Percentiles rank a stretch among this genome's conserved stretches.
These are phyloP conservation scores for Spiraea crenata DNA, from an alignment of 331 rosid species.

Conservation along the genomic window DNA sequence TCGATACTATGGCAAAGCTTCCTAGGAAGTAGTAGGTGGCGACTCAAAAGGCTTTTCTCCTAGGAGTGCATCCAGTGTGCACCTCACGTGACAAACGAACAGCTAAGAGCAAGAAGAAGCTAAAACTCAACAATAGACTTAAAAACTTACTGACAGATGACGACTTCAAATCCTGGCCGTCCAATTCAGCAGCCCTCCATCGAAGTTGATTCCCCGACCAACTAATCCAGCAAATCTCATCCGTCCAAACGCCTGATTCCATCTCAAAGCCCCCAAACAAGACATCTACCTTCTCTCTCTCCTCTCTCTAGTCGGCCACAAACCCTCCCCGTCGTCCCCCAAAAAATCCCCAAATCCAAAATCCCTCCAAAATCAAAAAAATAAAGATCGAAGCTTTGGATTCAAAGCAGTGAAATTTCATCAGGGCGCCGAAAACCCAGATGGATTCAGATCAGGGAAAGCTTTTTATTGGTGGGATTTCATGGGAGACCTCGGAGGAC, in stretches of 20 bases:
- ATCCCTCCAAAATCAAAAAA: background rate
- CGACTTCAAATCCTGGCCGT: conserved; percentile 20
- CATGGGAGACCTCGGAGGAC: conserved; percentile 92
- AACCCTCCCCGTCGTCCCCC: conserved; percentile 31
- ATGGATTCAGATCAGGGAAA: conserved; percentile 99
- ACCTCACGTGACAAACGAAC: conserved; percentile 15
- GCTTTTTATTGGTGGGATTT: conserved; percentile 93
- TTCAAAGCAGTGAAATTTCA: too few species aligned
- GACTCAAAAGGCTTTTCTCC: too few species aligned
- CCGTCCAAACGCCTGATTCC: conserved; percentile 33
- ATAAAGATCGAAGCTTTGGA: conserved; percentile 4
- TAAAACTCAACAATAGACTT: too few species aligned
- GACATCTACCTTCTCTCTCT: background rate
- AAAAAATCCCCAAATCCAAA: conserved; percentile 11
- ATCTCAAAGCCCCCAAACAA: conserved; percentile 6
- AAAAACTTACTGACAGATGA: background rate
- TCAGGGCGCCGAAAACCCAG: conserved; percentile 10
- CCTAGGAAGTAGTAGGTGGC: too few species aligned
- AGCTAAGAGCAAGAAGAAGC: background rate
- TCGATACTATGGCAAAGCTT: too few species aligned
- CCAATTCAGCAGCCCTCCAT: background rate
- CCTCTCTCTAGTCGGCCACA: conserved; percentile 34
- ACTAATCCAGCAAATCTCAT: conserved; percentile 16
- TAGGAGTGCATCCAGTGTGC: background rate
- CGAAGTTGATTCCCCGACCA: background rate